Evolutionary conservation across 805 yeast genomes (phyloP), one percentile per base, ranked within the genome.

Genomic region (Myxozyma kluyveri): DNA sequence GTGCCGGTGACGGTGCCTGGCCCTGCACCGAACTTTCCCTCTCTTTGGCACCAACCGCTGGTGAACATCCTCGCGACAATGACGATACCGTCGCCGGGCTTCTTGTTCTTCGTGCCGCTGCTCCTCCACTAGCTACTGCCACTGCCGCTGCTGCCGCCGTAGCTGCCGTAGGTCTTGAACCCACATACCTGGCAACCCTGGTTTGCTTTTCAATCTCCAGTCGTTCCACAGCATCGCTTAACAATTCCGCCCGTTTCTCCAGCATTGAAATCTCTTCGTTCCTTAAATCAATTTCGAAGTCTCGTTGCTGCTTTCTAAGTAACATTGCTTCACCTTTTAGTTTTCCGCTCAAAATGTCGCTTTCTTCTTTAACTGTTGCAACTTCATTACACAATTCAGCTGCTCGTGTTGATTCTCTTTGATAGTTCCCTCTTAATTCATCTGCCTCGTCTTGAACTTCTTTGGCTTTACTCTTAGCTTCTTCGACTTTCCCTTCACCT

Each of bases 381-480:
- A 73, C 61, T 47, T 70, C 69, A 0, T 57, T 52, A 33, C 61
- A 57, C 1, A 64, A 57, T 41, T 65, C 69, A 1, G 66, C 65
- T 3, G 71, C 68, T 2, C 65, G 61, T 7, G 61, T 56, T 1
- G 69, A 61, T 5, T 68, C 67, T 40, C 54, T 50, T 49, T 67
- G 69, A 50, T 59, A 65, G 35, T 61, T 63, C 21, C 42, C 49
- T 22, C 64, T 63, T 63, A 63, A 83, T 66, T 85, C 87, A 46
- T 72, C 78, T 38, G 74, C 76, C 61, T 87, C 96, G 31, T 79
- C 79, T 2, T 67, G 64, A 42, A 74, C 72, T 4, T 82, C 72
- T 23, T 74, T 75, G 1, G 76, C 63, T 52, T 74, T 74, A 12
- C 33, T 29, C 33, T 29, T 29, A 9, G 9, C 33, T 29, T 29